A percentile compares a stretch with the other conserved stretches of the same genome.
phyloP scores from a whole-genome alignment of 2,329 filamentous ascomycete genomes.

The Diaporthe humulicola region DNA sequence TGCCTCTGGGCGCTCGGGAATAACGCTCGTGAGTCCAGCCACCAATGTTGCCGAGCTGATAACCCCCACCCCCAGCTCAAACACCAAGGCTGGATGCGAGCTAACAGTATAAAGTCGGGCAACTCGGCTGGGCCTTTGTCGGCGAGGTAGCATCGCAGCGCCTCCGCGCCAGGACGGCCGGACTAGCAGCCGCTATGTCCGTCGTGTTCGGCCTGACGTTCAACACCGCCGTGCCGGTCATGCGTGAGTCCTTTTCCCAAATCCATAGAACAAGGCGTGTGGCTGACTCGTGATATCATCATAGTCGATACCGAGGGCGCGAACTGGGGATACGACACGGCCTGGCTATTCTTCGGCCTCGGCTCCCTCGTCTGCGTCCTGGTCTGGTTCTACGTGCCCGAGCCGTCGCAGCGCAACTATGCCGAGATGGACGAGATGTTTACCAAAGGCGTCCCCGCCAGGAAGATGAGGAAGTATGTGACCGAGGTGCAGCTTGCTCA shows the following conservation, averaged over 20 bases:
- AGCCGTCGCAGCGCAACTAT: conserved; percentile 42
- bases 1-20: conserved; percentile 43
- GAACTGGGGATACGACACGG: conserved; percentile 44
- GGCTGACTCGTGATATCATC: not conserved
- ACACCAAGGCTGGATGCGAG: not conserved
- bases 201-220: conserved; percentile 43
- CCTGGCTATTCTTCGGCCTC: conserved; percentile 42
- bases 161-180: conserved; percentile 43
- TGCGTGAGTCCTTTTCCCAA: conserved; percentile 32
- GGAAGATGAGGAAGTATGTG: conserved; percentile 42
- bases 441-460: conserved; percentile 42
- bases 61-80: too few species aligned
- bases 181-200: conserved; percentile 41
- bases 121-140: conserved; percentile 43
- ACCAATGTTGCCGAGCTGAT: not conserved
- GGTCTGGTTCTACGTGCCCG: conserved; percentile 43
- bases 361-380: conserved; percentile 39
- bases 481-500: conserved; percentile 39
- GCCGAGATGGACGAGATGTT: conserved; percentile 46
- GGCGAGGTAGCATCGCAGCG: conserved; percentile 44
- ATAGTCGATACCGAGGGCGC: conserved; percentile 38
- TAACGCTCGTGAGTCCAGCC: conserved; percentile 29
- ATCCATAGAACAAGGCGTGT: accelerated
- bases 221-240: conserved; percentile 43
- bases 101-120: conserved; percentile 33